A percentile compares a stretch with the other conserved stretches of the same genome.
Conservation (phyloP, 192 early-diverging fungal species). For the Funneliformis geosporum region DNA sequence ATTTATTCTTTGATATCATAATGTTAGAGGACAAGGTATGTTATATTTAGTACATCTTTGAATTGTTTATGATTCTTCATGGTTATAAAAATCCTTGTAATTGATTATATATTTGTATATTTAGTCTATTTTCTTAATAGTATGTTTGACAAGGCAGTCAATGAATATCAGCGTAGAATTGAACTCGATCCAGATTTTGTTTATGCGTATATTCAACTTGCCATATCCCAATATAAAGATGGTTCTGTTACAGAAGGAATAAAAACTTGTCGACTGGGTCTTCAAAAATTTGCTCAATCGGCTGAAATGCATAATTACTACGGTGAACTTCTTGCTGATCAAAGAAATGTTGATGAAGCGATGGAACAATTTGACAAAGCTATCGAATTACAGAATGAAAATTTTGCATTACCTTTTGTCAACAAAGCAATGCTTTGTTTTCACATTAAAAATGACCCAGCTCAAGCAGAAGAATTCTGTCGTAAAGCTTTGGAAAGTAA, state of each 20-base stretch:
- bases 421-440: slow-evolving; percentile 88
- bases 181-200: slow-evolving; percentile 80
- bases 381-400: slow-evolving; percentile 72
- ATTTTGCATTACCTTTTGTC: slow-evolving; percentile 92
- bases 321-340: slow-evolving; percentile 91
- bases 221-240: slow-evolving; percentile 89
- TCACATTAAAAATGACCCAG: slow-evolving; percentile 76
- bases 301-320: slow-evolving; percentile 97
- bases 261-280: slow-evolving; percentile 77
- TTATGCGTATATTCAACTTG: slow-evolving; percentile 93
- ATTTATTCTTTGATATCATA: slow-evolving; percentile 9
- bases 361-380: slow-evolving; percentile 87
- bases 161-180: slow-evolving; percentile 82
- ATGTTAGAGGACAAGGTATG: slow-evolving; percentile 44
- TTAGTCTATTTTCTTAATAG: slow-evolving; percentile 80
- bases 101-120: neutral
- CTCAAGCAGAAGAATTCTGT: slow-evolving; percentile 74
- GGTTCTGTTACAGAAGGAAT: slow-evolving; percentile 75
- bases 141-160: slow-evolving; percentile 75
- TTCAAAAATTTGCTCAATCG: slow-evolving; percentile 72
- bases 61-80: neutral
- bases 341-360: slow-evolving; percentile 80
- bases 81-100: neutral
- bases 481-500: slow-evolving; percentile 72
- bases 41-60: neutral